Percentiles rank a stretch among this genome's conserved stretches.
Evolutionary conservation across 192 early-diverging fungal species (phyloP).

Genomic region (Mortierella claussenii): DNA sequence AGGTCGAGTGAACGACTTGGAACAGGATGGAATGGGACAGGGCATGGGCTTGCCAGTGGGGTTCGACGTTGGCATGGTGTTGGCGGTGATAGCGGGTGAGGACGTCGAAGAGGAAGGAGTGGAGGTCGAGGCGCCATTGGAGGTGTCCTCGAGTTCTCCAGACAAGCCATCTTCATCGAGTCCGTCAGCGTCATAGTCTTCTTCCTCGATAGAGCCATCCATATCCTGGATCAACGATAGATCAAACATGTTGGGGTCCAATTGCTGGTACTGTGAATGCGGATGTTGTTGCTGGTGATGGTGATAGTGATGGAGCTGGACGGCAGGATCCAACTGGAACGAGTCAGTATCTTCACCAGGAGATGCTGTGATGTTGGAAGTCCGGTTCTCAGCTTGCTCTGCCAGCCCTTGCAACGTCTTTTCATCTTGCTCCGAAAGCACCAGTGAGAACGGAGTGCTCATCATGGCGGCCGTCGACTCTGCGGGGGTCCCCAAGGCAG

Average conservation of each 20-base stretch:
- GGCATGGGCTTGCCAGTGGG: conserved; percentile 45
- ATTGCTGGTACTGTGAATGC: conserved; percentile 30
- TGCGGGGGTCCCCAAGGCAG: conserved; percentile 10
- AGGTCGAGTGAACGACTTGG: conserved; percentile 68
- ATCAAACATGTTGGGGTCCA: conserved; percentile 32
- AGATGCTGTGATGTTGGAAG: not conserved
- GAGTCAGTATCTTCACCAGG: conserved; percentile 24
- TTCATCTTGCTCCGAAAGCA: conserved; percentile 47
- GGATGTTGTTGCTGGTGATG: conserved; percentile 13
- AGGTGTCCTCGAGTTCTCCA: conserved; percentile 1
- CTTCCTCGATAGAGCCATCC: conserved; percentile 5
- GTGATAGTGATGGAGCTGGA: conserved; percentile 17
- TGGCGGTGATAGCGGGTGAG: not conserved
- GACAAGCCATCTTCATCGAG: not conserved
- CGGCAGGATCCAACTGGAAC: conserved; percentile 31
- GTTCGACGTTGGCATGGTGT: not conserved
- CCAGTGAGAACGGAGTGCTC: conserved; percentile 31
- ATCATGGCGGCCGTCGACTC: conserved; percentile 6
- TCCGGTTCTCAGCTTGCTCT: conserved; percentile 5
- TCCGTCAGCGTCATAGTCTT: conserved; percentile 21
- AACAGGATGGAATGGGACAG: conserved; percentile 68
- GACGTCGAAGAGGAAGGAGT: conserved; percentile 6
- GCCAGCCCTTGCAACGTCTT: conserved; percentile 27
- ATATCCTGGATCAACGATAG: conserved; percentile 15
- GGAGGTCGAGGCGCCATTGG: not conserved